Evolutionary conservation across 1,284 basidiomycete species (phyloP), one percentile per base, ranked within the genome.

Genomic region (Leccinum griseonigrum): DNA sequence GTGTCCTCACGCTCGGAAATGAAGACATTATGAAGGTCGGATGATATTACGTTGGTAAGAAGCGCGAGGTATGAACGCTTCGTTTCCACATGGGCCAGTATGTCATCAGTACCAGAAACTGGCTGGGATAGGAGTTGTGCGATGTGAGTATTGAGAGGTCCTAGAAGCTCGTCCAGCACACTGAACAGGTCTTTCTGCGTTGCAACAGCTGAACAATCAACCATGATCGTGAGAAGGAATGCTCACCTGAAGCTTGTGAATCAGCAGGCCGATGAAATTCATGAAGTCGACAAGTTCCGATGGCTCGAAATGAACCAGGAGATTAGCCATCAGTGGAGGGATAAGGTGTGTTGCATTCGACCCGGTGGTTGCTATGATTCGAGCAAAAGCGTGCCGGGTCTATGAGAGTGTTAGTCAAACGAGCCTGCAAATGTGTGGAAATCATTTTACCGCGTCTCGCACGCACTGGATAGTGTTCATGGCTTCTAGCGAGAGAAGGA

Each of bases 241-340:
- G 71, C 83, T 67, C 64, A 94, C 95, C 82, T 95, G 93, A 66
- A 99, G 86, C 72, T 93, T 94, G 76, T 97, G 94, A 63, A 97
- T 91, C 62, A 99, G 80, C 22, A 98, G 80, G 8, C 88, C 89
- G 60, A 99, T 90, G 79, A 99, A 99, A 72, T 90, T 91, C 81
- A 99, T 88, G 71, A 99, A 97, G 72, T 99, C 97, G 51, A 92
- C 89, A 63, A 99, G 80, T 76, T 99, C 97, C 8, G 89, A 86
- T 1, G 94, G 90, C 66, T 97, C 95, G 67, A 97, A 95, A 69
- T 98, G 92, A 6, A 89, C 85, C 55, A 99, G 84, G 31, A 99
- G 85, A 70, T 92, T 91, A 52, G 87, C 83, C 85, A 98, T 98
- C 57, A 99, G 79, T 26, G 88, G 80, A 6, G 95, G 93, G 57